phyloP scores from a whole-genome alignment of 208 protist genomes.

The Trypanosomatidae sp. region DNA sequence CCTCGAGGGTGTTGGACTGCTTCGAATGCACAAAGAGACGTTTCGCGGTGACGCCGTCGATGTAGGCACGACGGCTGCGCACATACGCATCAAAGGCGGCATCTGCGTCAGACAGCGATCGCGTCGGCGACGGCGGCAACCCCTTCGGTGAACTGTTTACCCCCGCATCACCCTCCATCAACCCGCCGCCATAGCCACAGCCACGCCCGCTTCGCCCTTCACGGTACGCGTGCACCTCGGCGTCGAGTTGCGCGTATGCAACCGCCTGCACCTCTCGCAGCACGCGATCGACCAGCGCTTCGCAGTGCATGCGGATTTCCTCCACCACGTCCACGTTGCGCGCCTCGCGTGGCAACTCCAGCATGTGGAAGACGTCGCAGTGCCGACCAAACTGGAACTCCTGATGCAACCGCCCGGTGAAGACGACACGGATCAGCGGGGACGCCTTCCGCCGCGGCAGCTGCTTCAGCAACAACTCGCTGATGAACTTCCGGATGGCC shows the following conservation, averaged over 20 bases:
- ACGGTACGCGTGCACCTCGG: slow-evolving; percentile 23
- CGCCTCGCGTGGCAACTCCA: slow-evolving; percentile 57
- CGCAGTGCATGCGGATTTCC: slow-evolving; percentile 72
- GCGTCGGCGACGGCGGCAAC: no score
- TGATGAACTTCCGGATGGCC: slow-evolving; percentile 78
- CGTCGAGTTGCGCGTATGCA: slow-evolving; percentile 17
- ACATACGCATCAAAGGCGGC: slow-evolving; percentile 10
- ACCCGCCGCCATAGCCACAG: no score
- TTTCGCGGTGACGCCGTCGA: slow-evolving; percentile 36
- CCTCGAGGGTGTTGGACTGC: slow-evolving; percentile 77
- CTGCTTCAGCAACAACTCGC: slow-evolving; percentile 67
- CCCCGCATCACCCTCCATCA: no score
- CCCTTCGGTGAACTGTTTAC: no score
- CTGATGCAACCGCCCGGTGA: slow-evolving; percentile 55
- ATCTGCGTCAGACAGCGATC: slow-evolving; percentile 1
- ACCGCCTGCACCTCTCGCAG: slow-evolving; percentile 38
- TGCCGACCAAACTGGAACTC: slow-evolving; percentile 49
- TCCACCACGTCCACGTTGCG: slow-evolving; percentile 47
- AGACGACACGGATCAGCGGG: slow-evolving; percentile 71
- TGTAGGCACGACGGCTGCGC: slow-evolving; percentile 13
- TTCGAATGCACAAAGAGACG: slow-evolving; percentile 68
- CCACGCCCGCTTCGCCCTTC: no score
- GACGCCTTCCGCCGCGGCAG: slow-evolving; percentile 63
- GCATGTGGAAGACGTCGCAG: slow-evolving; percentile 72
- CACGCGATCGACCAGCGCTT: slow-evolving; percentile 58